These are phyloP conservation scores for Biscogniauxia mediterranea DNA, from an alignment of 2,329 filamentous ascomycete genomes.

Conservation along the genomic window DNA sequence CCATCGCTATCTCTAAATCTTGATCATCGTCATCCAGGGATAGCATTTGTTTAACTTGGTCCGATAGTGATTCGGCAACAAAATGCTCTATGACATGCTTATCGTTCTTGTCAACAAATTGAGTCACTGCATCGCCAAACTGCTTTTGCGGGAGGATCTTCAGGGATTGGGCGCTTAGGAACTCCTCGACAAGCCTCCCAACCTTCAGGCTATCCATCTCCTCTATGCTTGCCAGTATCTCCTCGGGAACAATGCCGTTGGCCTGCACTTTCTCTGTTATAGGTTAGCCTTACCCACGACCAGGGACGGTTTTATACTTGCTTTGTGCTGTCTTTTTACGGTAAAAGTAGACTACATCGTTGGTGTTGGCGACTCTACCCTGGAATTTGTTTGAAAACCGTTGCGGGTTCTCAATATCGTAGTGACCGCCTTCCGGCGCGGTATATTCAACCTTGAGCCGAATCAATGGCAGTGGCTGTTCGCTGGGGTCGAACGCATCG, in stretches of 20 bases:
- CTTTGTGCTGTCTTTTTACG: slow-evolving; percentile 72
- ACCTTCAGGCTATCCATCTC: slow-evolving; percentile 78
- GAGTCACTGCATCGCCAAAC: slow-evolving; percentile 87
- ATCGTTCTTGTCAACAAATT: slow-evolving; percentile 94
- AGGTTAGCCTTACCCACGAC: slow-evolving; percentile 12
- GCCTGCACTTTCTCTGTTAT: slow-evolving; percentile 38
- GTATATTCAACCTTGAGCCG: slow-evolving; percentile 89
- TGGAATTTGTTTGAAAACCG: slow-evolving; percentile 91
- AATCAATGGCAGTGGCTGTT: slow-evolving; percentile 75
- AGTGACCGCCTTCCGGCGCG: slow-evolving; percentile 78
- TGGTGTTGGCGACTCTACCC: slow-evolving; percentile 87
- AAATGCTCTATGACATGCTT: slow-evolving; percentile 87
- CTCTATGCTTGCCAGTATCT: slow-evolving; percentile 59
- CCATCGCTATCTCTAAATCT: slow-evolving; percentile 72
- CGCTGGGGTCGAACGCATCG: slow-evolving; percentile 56
- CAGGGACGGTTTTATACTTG: slow-evolving; percentile 29
- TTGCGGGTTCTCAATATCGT: slow-evolving; percentile 92
- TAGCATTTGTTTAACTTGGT: slow-evolving; percentile 69
- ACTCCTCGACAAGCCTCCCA: slow-evolving; percentile 84
- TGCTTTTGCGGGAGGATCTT: slow-evolving; percentile 90
- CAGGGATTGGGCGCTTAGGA: slow-evolving; percentile 83
- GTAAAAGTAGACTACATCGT: slow-evolving; percentile 91
- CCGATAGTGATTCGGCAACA: slow-evolving; percentile 67
- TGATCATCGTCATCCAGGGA: slow-evolving; percentile 64
- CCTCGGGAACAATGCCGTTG: slow-evolving; percentile 59